A percentile compares a stretch with the other conserved stretches of the same genome.
Conservation (phyloP, 1,284 basidiomycete species). For the Ustilago tritici region DNA sequence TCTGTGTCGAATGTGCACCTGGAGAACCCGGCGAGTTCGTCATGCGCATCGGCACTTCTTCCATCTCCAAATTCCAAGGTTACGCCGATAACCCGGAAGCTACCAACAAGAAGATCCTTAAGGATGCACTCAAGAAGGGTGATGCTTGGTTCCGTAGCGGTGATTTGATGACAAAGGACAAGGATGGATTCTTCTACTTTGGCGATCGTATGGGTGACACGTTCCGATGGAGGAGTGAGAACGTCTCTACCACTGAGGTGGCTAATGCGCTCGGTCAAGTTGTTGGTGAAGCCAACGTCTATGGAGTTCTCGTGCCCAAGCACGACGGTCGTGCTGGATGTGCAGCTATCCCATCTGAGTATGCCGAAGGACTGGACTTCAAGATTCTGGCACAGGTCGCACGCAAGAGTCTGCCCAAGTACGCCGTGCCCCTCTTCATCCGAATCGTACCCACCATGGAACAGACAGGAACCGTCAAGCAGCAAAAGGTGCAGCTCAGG, state of each 20-base stretch:
- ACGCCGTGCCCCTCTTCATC: conserved; percentile 69
- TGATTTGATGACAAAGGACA: conserved; percentile 64
- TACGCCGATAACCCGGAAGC: conserved; percentile 66
- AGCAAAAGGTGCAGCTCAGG: conserved; percentile 65
- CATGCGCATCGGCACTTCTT: conserved; percentile 55
- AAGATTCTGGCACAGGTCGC: conserved; percentile 59
- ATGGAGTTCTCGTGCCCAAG: conserved; percentile 68
- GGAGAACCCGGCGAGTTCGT: conserved; percentile 69
- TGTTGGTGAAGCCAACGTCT: conserved; percentile 68
- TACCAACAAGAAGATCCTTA: conserved; percentile 68
- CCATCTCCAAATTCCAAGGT: conserved; percentile 59
- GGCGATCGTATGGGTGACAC: conserved; percentile 68
- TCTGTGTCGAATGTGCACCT: conserved; percentile 62
- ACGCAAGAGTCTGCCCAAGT: conserved; percentile 64
- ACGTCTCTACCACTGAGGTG: conserved; percentile 68
- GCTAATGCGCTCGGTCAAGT: conserved; percentile 64
- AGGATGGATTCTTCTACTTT: conserved; percentile 68
- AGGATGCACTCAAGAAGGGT: conserved; percentile 67
- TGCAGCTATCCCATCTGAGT: conserved; percentile 65
- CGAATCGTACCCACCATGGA: conserved; percentile 65
- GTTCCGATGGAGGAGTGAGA: conserved; percentile 68
- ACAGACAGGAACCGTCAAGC: conserved; percentile 68
- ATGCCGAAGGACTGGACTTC: conserved; percentile 51
- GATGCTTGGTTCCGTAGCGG: conserved; percentile 69
- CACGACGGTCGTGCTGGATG: conserved; percentile 70